A percentile compares a stretch with the other conserved stretches of the same genome.
Evolutionary conservation across 192 early-diverging fungal genomes (phyloP).

Genomic region (Coemansia interrupta): DNA sequence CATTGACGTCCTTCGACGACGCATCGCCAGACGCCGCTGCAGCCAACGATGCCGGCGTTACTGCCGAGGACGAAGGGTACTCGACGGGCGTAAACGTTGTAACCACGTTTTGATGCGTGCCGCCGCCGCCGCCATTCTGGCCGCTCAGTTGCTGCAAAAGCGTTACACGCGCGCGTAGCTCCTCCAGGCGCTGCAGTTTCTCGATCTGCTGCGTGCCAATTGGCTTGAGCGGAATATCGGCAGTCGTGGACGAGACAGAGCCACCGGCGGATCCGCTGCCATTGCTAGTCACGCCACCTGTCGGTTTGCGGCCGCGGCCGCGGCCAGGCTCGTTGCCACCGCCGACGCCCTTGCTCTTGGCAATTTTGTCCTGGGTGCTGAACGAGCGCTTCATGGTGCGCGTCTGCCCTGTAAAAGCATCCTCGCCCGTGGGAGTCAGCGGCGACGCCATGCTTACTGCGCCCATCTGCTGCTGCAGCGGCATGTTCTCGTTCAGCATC

Average conservation of each 20-base stretch:
- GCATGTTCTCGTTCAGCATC: constrained; percentile 2
- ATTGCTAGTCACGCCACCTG: neutral
- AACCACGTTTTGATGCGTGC: neutral
- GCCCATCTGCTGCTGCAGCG: constrained; percentile 1
- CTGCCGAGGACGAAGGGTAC: neutral
- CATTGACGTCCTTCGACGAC: constrained; percentile 22
- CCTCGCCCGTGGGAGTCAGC: constrained; percentile 1
- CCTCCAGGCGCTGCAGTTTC: constrained; percentile 45
- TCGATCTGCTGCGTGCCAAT: constrained; percentile 25
- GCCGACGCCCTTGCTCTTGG: neutral
- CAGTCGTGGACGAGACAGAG: neutral
- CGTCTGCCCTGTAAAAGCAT: neutral
- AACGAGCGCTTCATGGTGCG: neutral
- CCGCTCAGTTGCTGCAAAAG: constrained; percentile 45
- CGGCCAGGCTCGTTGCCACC: neutral
- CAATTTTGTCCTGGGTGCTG: constrained; percentile 1
- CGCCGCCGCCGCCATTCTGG: neutral
- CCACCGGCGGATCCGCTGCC: neutral
- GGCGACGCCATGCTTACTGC: neutral
- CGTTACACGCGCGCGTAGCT: constrained; percentile 36
- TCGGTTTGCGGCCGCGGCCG: constrained; percentile 9
- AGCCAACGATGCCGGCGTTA: neutral
- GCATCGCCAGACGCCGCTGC: neutral
- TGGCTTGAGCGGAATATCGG: constrained; percentile 2
- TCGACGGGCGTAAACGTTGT: constrained; percentile 1